Base-by-base conservation (phyloP, 805 yeast genomes). In the Saccharomycopsis javanensis region DNA sequence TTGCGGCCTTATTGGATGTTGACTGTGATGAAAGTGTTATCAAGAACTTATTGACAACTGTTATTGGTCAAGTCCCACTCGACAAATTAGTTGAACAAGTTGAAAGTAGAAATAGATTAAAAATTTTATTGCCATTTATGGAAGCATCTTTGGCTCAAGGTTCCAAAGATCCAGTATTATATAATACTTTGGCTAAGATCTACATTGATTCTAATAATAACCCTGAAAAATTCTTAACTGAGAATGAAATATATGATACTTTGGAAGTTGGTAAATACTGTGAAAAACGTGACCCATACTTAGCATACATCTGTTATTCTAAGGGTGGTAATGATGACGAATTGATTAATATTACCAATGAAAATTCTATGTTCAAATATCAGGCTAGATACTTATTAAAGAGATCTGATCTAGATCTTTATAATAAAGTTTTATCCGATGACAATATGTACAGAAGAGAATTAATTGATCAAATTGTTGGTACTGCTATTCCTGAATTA, bases 271-370 rank as follows among this genome's bases (percentile, higher is more conserved):
- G 99, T 78, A 89, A 83, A 69, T 94, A 94, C 77, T 94, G 99
- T 79, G 99, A 94, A 74, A 92, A 88, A 81, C 87, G 99, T 73
- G 99, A 94, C 68, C 99, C 99, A 61, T 94, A 89, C 74, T 78
- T 94, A 69, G 99, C 99, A 30, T 94, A 89, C 72, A 94, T 94
- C 73, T 96, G 97, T 55, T 94, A 94, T 72, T 96, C 95, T 61
- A 92, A 91, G 74, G 99, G 99, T 68, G 76, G 79, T 55, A 91
- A 92, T 66, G 97, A 94, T 70, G 85, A 78, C 58, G 99, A 94
- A 71, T 80, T 94, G 67, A 81, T 94, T 66, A 78, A 81, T 68
- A 90, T 94, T 71, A 94, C 99, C 64, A 94, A 94, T 71, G 98
- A 94, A 68, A 94, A 94, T 71, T 81, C 94, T 65, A 94, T 94